Evolutionary conservation across 129 eudicot genomes (phyloP), one percentile per base, ranked within the genome.

Genomic region (Artemisia tridentata): DNA sequence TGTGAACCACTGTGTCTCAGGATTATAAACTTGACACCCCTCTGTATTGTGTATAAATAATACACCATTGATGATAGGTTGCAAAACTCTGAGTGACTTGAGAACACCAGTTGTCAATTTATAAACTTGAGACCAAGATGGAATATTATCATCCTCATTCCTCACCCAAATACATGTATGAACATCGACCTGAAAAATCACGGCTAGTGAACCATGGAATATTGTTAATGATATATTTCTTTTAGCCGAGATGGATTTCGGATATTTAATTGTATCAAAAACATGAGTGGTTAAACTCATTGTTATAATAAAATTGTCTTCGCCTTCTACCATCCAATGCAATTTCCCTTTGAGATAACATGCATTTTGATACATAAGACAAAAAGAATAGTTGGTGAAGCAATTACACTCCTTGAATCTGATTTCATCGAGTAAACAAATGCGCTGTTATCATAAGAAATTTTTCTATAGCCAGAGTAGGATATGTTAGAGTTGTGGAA

Each of bases 301-400:
- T 5, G 70, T 21, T 57, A 47, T 21, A 11, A 66, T 66, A 65
- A 18, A 65, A 2, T 11, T n/a, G 7, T 1, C 18, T 38, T 38
- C 0, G 43, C 43, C 45, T 38, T 38, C 45, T 0, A 65, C 71
- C 43, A 66, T 10, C 71, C 71, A 66, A 66, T 65, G 69, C 55
- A 65, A 65, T 41, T 16, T 29, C 18, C 69, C 54, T 3, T 64
- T 43, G 7, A 64, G 11, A 65, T 11, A 65, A 66, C 71, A 66
- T 2, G 57, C 11, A 0, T 14, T 0, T 13, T 5, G 15, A 12
- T 21, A 2, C 15, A 47, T 41, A 5, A 13, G 8, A 48, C 6
- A 3, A 48, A 16, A 46, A 0, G 2, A 3, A 47, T 47, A 46
- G 15, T 48, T 11, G 71, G 58, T 34, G 53, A 41, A 48, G 71